Conservation (phyloP, 1,284 basidiomycete genomes). For the Marasmius oreades region DNA sequence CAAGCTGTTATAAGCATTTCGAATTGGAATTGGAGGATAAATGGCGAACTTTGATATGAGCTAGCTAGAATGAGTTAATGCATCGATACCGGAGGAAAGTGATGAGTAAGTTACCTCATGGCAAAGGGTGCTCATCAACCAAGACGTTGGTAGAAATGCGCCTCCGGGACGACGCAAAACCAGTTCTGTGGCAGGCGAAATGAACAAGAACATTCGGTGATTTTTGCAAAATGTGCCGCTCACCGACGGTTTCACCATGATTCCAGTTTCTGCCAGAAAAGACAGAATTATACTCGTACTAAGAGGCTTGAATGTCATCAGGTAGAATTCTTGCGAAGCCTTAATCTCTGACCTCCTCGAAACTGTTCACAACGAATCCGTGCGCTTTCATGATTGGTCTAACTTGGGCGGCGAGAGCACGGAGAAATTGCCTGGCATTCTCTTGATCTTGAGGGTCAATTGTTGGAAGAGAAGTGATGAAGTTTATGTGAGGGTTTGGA, state of each 20-base stretch:
- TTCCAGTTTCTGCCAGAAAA: conserved; percentile 84
- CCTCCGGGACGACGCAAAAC: conserved; percentile 63
- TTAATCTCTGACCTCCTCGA: conserved; percentile 63
- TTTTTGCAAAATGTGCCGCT: conserved; percentile 16
- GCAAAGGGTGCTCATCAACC: conserved; percentile 74
- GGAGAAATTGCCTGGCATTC: conserved; percentile 61
- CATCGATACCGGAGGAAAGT: neutral
- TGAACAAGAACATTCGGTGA: neutral
- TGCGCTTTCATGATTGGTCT: conserved; percentile 76
- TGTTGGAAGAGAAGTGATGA: conserved; percentile 59
- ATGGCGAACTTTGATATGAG: conserved; percentile 65
- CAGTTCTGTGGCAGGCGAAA: conserved; percentile 45
- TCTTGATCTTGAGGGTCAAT: conserved; percentile 42
- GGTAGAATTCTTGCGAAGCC: neutral
- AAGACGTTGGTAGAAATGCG: conserved; percentile 56
- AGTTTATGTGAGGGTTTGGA: conserved; percentile 75
- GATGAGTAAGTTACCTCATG: conserved; percentile 58
- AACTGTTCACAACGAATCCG: conserved; percentile 69
- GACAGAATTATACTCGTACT: conserved; percentile 71
- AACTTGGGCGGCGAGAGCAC: conserved; percentile 77
- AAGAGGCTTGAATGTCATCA: neutral
- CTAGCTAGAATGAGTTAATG: conserved; percentile 42
- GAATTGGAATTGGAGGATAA: neutral
- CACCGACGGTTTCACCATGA: conserved; percentile 71
- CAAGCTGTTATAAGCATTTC: neutral